Evolutionary conservation across 2,329 filamentous ascomycete genomes (phyloP).

Genomic region (Penicillium sp.): DNA sequence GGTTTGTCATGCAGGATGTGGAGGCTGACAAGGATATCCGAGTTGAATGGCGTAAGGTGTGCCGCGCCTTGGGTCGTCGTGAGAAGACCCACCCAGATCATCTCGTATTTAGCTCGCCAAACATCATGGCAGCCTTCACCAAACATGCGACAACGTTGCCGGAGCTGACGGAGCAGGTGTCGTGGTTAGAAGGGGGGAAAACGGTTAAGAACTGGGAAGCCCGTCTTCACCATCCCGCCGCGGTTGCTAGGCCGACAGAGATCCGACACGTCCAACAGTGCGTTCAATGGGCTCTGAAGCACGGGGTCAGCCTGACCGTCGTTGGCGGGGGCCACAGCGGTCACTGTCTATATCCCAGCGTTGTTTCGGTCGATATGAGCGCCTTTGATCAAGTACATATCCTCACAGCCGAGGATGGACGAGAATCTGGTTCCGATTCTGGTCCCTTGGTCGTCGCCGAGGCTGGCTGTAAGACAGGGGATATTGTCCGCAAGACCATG

Average conservation of each 20-base stretch:
- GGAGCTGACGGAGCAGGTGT: conserved; percentile 47
- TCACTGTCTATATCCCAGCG: conserved; percentile 55
- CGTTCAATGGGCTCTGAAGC: conserved; percentile 56
- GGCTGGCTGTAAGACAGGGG: conserved; percentile 57
- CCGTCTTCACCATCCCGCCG: conserved; percentile 45
- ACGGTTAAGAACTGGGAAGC: conserved; percentile 44
- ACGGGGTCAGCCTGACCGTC: conserved; percentile 50
- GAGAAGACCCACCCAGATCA: conserved; percentile 38
- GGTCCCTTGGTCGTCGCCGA: conserved; percentile 51
- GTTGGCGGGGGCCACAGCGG: conserved; percentile 61
- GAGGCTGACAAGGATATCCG: conserved; percentile 32
- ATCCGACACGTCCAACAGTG: conserved; percentile 55
- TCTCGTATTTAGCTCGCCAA: conserved; percentile 52
- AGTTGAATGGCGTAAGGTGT: conserved; percentile 53
- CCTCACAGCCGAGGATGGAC: neutral
- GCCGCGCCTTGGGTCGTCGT: conserved; percentile 48
- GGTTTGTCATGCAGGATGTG: conserved; percentile 38
- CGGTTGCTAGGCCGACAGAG: conserved; percentile 49
- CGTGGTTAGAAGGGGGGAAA: conserved; percentile 19
- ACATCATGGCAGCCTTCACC: conserved; percentile 55
- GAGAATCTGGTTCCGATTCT: conserved; percentile 2
- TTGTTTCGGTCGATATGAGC: conserved; percentile 60
- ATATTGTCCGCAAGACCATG: conserved; percentile 54
- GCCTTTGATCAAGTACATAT: conserved; percentile 53
- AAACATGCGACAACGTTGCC: conserved; percentile 46